A percentile compares a stretch with the other conserved stretches of the same genome.
These are phyloP conservation scores for Sclerotinia subarctica DNA, from an alignment of 2,329 filamentous ascomycete species.

Conservation along the genomic window DNA sequence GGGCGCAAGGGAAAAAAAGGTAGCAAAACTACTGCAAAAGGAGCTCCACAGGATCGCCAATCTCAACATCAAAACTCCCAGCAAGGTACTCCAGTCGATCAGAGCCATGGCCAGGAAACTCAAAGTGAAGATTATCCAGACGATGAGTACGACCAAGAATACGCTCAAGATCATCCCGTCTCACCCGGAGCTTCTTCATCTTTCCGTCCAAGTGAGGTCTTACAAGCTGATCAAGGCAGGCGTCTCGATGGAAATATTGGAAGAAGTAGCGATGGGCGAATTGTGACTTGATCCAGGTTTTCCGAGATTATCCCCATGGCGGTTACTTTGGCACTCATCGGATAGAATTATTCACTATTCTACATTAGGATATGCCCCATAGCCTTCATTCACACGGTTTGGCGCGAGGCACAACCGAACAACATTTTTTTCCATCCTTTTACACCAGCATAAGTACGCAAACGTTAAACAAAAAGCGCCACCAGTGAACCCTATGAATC, in stretches of 20 bases:
- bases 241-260: constrained; percentile 3
- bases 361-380: constrained; percentile 1
- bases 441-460: constrained; percentile 15
- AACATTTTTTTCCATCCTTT: constrained; percentile 1
- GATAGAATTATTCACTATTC: neutral
- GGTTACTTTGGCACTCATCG: too few relatives aligned
- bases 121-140: constrained; percentile 49
- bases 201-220: constrained; percentile 5
- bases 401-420: constrained; percentile 3
- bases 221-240: constrained; percentile 6
- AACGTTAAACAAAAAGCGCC: constrained; percentile 8
- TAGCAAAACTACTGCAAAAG: constrained; percentile 50
- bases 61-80: constrained; percentile 39
- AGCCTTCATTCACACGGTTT: neutral
- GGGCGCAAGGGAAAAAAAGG: constrained; percentile 84
- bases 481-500: constrained; percentile 6
- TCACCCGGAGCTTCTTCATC: constrained; percentile 7
- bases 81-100: constrained; percentile 36
- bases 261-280: constrained; percentile 17
- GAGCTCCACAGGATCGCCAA: constrained; percentile 33
- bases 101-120: constrained; percentile 39
- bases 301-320: neutral
- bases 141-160: constrained; percentile 50
- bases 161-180: constrained; percentile 24
- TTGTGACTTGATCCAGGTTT: neutral